These are phyloP conservation scores for Exserohilum rostratum DNA, from an alignment of 2,329 filamentous ascomycete species.

Conservation along the genomic window DNA sequence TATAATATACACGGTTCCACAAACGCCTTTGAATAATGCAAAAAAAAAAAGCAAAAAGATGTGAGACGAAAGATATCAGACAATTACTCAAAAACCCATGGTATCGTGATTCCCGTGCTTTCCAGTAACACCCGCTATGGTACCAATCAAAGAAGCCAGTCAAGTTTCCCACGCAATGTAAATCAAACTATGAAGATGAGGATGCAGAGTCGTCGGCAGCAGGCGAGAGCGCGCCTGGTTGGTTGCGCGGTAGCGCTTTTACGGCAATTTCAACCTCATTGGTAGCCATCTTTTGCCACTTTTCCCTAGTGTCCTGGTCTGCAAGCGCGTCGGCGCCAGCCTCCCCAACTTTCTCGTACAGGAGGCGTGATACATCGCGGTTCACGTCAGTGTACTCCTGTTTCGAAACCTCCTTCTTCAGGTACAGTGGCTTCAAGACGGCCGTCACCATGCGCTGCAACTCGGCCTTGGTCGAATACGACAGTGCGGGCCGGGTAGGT, in stretches of 20 bases:
- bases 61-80: neutral
- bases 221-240: slow-evolving; percentile 24
- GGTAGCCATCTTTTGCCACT: slow-evolving; percentile 77
- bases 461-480: slow-evolving; percentile 83
- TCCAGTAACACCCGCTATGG: neutral
- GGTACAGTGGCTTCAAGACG: slow-evolving; percentile 82
- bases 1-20: too few relatives aligned
- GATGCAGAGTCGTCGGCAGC: slow-evolving; percentile 38
- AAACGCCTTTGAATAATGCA: too few relatives aligned
- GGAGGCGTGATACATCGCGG: slow-evolving; percentile 80
- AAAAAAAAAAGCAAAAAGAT: neutral
- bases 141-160: neutral
- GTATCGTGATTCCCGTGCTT: slow-evolving; percentile 12
- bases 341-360: slow-evolving; percentile 73
- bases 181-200: slow-evolving; percentile 30
- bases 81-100: slow-evolving; percentile 8
- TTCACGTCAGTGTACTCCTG: slow-evolving; percentile 95
- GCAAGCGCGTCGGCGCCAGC: slow-evolving; percentile 57
- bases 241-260: slow-evolving; percentile 31
- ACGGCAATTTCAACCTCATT: slow-evolving; percentile 81
- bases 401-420: slow-evolving; percentile 77
- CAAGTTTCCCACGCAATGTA: neutral
- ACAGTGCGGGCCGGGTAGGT: slow-evolving; percentile 69
- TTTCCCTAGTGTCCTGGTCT: slow-evolving; percentile 68
- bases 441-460: slow-evolving; percentile 87